phyloP scores from a whole-genome alignment of 2,329 filamentous ascomycete genomes.

The Sclerotinia subarctica region DNA sequence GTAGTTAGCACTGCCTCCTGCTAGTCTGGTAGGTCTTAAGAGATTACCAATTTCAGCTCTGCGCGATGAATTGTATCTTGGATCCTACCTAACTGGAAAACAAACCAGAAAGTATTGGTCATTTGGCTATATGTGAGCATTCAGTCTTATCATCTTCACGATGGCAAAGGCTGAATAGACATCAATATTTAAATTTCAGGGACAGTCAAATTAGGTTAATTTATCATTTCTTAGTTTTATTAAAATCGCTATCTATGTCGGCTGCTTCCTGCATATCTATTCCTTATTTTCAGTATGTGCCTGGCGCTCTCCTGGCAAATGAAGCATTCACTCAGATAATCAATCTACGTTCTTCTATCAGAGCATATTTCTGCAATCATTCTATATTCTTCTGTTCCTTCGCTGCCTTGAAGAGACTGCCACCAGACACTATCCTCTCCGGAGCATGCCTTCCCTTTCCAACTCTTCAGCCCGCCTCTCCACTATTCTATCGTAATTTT shows the following conservation, averaged over 20 bases:
- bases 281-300: not conserved
- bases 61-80: not conserved
- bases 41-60: not conserved
- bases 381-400: too few species aligned
- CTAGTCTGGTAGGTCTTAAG: not conserved
- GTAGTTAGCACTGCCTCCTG: not conserved
- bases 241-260: not conserved
- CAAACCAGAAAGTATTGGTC: not conserved
- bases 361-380: not conserved
- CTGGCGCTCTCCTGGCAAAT: not conserved
- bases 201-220: not conserved
- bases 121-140: not conserved
- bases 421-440: not conserved
- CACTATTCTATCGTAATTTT: not conserved
- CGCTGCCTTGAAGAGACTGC: not conserved
- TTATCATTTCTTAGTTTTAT: too few species aligned
- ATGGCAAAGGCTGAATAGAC: not conserved
- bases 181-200: not conserved
- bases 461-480: not conserved
- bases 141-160: not conserved
- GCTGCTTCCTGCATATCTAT: not conserved
- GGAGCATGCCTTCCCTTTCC: too few species aligned
- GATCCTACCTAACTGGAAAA: not conserved
- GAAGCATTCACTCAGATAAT: too few species aligned
- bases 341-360: not conserved